Conservation (phyloP, 192 early-diverging fungal species). For the Pilobolus umbonatus region DNA sequence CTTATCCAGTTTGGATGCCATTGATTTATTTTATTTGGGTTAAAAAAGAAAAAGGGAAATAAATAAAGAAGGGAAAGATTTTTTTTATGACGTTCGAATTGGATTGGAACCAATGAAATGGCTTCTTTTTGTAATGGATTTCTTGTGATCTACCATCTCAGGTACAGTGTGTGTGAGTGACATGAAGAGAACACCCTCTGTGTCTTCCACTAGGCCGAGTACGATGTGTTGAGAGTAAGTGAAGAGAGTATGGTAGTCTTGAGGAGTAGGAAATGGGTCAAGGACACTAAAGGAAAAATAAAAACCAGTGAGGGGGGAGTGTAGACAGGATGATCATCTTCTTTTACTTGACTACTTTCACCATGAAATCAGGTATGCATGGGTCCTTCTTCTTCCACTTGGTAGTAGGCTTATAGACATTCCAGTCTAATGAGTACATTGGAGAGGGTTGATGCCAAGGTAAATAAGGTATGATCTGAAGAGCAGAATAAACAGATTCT, state of each 20-base stretch:
- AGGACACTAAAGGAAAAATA: too few species aligned
- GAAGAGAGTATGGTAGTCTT: too few species aligned
- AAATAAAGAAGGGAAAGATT: neutral
- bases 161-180: too few species aligned
- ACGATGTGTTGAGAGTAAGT: too few species aligned
- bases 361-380: conserved; percentile 38
- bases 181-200: neutral
- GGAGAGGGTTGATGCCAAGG: conserved; percentile 16
- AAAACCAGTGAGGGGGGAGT: too few species aligned
- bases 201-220: too few species aligned
- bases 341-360: conserved; percentile 37
- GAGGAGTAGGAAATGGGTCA: too few species aligned
- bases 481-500: conserved; percentile 3
- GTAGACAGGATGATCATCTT: neutral
- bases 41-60: neutral
- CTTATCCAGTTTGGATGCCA: conserved; percentile 16
- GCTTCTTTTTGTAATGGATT: too few species aligned
- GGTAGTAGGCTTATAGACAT: conserved; percentile 40
- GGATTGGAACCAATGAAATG: too few species aligned
- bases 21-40: neutral
- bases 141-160: too few species aligned
- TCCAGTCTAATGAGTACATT: conserved; percentile 27
- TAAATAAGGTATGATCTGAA: conserved; percentile 11
- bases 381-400: conserved; percentile 45
- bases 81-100: too few species aligned